Evolutionary conservation across 73 alveolate genomes (phyloP), one percentile per base, ranked within the genome.

Genomic region (Symbiodinium natans): DNA sequence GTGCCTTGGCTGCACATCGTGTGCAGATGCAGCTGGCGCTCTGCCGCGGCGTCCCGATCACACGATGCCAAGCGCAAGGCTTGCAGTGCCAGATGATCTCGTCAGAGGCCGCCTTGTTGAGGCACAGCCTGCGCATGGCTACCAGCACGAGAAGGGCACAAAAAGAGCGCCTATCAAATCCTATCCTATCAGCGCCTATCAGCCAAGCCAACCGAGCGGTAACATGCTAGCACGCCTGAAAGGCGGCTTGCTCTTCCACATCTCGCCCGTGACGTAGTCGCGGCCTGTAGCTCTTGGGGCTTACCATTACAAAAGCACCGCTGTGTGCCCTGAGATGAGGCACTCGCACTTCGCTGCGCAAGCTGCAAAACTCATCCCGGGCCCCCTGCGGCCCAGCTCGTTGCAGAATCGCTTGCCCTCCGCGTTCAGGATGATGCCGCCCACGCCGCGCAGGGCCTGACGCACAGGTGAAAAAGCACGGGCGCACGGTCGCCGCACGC

Each of bases 341-440:
- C n/a, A n/a, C n/a, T n/a, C n/a, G n/a, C n/a, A n/a, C n/a, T n/a
- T n/a, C n/a, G n/a, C n/a, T n/a, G n/a, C n/a, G n/a, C n/a, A n/a
- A n/a, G n/a, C n/a, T n/a, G n/a, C n/a, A n/a, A n/a, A n/a, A n/a
- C n/a, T n/a, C n/a, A 13, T 13, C 59, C 1, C 17, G 5, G 17
- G 82, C 40, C 94, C 93, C 41, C 99, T 82, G 41, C 83, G 82
- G 4, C 99, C 99, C 68, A 94, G 83, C 95, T 99, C 99, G 99
- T 99, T 92, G 82, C 99, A 87, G 92, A 99, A 99, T 80, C 99
- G 93, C 82, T 95, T 71, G 86, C 99, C 99, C 82, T 98, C 95
- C 85, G 98, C 93, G 83, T 99, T 95, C 41, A 99, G 68, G 84
- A 99, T 40, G 39, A 40, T 99, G 99, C 75, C 95, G 93, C 52